Evolutionary conservation across 257 asterid species (phyloP), one percentile per base, ranked within the genome.

Genomic region (Solanum bukasovii): DNA sequence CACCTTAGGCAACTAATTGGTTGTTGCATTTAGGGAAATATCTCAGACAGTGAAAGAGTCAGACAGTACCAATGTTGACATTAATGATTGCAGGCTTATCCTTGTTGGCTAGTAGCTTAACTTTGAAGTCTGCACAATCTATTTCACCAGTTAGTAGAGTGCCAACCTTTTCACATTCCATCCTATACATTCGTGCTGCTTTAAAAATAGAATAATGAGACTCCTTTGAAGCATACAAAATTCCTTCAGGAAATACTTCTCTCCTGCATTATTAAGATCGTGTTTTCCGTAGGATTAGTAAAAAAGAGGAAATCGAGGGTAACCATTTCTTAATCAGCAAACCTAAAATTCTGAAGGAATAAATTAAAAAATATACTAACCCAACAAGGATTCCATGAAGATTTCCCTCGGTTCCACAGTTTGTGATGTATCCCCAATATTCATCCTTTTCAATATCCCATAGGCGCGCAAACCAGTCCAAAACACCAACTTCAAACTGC

Each of bases 111-210:
- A 92, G 94, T 27, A 97, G 94, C 91, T 94, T 93, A 61, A 83
- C 84, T 90, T 94, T 94, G 82, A 96, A 95, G 89, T 96, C 98
- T 34, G 91, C 86, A 72, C 98, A 96, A 91, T 96, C 98, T 89
- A 96, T 96, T 91, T 96, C 99, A 73, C 98, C 99, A 33, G 98
- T 94, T 84, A 96, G 52, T 88, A 95, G 89, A 83, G 98, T 95
- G 59, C 52, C 95, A 75, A 97, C 95, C 90, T 97, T 94, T 37
- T 87, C 93, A 85, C 98, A 97, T 86, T 97, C 98, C 98, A 97
- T 97, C 94, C 98, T 93, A 91, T 97, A 97, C 99, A 97, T 97
- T 87, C 99, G 90, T 74, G 98, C 98, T 72, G 99, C 99, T 93
- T 97, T 97, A 92, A 97, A 97, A 85, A 95, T 92, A 59, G 99